phyloP scores from a whole-genome alignment of 805 yeast genomes.

The Blastobotrys parvus region DNA sequence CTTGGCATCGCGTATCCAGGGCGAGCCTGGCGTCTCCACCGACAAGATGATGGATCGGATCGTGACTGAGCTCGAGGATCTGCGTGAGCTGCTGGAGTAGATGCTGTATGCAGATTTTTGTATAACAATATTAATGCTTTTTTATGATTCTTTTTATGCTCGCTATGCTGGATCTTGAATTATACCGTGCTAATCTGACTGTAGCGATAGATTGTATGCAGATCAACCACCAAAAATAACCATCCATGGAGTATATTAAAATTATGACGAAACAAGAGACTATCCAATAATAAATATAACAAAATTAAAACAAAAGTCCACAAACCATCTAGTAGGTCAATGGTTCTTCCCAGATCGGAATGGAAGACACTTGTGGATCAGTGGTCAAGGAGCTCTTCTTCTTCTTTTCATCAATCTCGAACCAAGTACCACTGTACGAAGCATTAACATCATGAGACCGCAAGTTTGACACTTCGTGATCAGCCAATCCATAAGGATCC shows the following conservation, averaged over 20 bases:
- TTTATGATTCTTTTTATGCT: no score
- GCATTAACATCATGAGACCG: conserved; percentile 45
- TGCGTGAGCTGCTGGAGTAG: conserved; percentile 13
- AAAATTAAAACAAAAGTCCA: neutral
- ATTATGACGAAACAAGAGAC: neutral
- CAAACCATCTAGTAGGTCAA: conserved; percentile 9
- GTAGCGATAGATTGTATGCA: no score
- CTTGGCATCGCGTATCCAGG: conserved; percentile 50
- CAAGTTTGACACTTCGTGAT: conserved; percentile 47
- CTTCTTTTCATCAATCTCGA: conserved; percentile 31
- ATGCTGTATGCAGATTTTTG: neutral
- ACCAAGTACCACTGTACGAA: conserved; percentile 58
- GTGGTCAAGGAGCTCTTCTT: conserved; percentile 42
- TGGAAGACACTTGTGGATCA: conserved; percentile 11
- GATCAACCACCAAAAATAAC: neutral
- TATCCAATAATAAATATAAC: neutral
- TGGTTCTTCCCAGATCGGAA: conserved; percentile 18
- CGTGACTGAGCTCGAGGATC: conserved; percentile 41
- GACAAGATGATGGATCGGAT: conserved; percentile 50
- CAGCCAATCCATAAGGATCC: conserved; percentile 79
- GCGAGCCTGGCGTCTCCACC: conserved; percentile 40
- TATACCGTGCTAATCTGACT: no score
- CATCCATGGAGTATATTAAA: neutral
- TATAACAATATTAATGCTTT: no score
- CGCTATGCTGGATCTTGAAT: no score